Conservation (phyloP, 345 rosid genomes). For the Clarkia xantiana region DNA sequence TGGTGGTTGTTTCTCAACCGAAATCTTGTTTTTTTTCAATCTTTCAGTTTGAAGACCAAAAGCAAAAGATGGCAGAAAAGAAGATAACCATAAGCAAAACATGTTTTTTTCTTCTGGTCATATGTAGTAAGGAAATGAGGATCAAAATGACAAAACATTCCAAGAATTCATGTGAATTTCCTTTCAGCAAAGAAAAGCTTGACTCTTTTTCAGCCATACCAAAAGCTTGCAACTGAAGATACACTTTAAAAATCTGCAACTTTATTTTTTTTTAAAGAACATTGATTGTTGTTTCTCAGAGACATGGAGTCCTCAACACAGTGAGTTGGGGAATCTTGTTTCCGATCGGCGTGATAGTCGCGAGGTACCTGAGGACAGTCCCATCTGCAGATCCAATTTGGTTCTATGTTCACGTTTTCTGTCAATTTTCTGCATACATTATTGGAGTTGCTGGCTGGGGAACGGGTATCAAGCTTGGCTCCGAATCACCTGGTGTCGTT, state of each 20-base stretch:
- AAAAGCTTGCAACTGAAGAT: not conserved
- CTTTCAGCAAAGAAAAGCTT: too few relatives aligned
- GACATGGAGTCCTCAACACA: constrained; percentile 74
- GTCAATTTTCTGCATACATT: constrained; percentile 60
- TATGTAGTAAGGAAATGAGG: not conserved
- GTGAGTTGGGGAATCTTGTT: constrained; percentile 86
- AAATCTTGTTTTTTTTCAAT: too few relatives aligned
- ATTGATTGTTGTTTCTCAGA: constrained; percentile 19
- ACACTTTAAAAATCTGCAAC: not conserved
- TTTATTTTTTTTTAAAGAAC: not conserved
- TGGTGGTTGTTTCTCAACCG: constrained; percentile 1
- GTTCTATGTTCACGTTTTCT: constrained; percentile 64
- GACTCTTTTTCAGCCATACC: too few relatives aligned
- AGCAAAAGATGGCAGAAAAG: too few relatives aligned
- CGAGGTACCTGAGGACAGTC: constrained; percentile 55
- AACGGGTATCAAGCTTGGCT: constrained; percentile 78
- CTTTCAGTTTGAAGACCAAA: too few relatives aligned
- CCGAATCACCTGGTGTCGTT: constrained; percentile 34
- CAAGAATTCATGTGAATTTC: too few relatives aligned
- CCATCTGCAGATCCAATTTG: constrained; percentile 74
- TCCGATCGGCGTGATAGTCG: constrained; percentile 55
- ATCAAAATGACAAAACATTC: too few relatives aligned
- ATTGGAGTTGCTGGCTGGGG: constrained; percentile 89
- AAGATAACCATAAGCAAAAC: too few relatives aligned
- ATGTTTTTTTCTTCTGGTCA: not conserved